Evolutionary conservation across 345 rosid species (phyloP), one percentile per base, ranked within the genome.

Genomic region (Odontarrhena argentea): DNA sequence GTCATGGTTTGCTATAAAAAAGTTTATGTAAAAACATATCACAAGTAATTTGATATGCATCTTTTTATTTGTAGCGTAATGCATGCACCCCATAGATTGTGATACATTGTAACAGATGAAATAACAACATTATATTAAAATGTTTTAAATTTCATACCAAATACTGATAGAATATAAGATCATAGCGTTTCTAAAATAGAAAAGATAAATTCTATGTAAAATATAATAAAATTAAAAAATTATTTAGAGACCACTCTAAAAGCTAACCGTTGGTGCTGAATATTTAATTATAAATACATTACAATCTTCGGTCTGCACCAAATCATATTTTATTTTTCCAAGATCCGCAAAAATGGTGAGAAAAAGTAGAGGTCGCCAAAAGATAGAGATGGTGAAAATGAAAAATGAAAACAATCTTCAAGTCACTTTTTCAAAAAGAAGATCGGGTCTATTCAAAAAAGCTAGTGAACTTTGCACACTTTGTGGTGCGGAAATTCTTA

Each of bases 321-420:
- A 61, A 41, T 42, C 28, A 22, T 35, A 43, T 9, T 42, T 22
- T 15, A 32, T 42, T 30, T 41, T 58, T 48, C 2, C 1, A 12
- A 26, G 0, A 30, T 59, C 7, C 3, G 5, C 4, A n/a, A 54
- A 36, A 62, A 70, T 71, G 80, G 78, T 55, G 81, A 80, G 4
- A 74, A 80, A 59, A 71, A 65, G 35, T 32, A 64, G n/a, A 58
- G 77, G 77, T 60, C 67, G 63, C 1, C 71, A 59, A 53, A 73
- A 73, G 9, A 52, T 73, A 8, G 67, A 59, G 35, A 73, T 73
- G 62, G 38, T 10, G 12, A 73, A 65, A 65, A 65, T 73, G 36
- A 52, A 52, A 51, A 73, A 65, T 10, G 61, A 73, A 43, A 57
- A 4, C 12, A 65, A 65, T 3, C 67, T 65, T 41, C 77, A 67